These are phyloP conservation scores for Fonsecaea multimorphosa DNA, from an alignment of 2,329 filamentous ascomycete genomes.

Conservation along the genomic window DNA sequence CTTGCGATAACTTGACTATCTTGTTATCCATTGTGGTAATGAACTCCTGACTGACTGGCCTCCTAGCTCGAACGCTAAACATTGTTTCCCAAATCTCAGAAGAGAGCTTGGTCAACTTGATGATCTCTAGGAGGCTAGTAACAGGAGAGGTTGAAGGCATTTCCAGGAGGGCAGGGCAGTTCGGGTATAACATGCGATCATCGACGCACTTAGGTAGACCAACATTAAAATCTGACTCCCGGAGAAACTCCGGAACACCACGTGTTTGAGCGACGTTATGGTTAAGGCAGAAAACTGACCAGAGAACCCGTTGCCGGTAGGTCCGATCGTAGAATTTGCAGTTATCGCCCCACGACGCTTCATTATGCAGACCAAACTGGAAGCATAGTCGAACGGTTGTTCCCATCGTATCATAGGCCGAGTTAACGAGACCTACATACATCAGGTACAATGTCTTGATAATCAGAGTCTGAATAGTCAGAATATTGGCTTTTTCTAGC, in stretches of 20 bases:
- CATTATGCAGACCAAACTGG: neutral
- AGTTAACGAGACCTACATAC: neutral
- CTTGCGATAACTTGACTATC: neutral
- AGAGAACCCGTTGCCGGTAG: slow-evolving; percentile 3
- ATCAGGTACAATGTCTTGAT: slow-evolving; percentile 1
- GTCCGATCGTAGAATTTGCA: neutral
- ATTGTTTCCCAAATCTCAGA: neutral
- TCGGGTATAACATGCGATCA: slow-evolving; percentile 4
- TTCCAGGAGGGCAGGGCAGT: neutral
- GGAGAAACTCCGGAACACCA: neutral
- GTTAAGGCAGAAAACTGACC: slow-evolving; percentile 1
- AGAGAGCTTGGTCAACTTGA: neutral
- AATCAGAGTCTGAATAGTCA: neutral
- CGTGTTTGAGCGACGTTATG: neutral
- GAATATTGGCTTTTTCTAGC: neutral
- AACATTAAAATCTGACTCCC: neutral
- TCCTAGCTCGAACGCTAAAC: neutral
- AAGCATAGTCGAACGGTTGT: neutral
- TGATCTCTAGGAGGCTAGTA: neutral
- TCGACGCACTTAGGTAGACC: neutral
- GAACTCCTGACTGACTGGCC: neutral
- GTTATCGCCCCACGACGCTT: neutral
- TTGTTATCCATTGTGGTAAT: neutral
- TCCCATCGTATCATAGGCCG: slow-evolving; percentile 3
- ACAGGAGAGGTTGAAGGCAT: neutral